These are phyloP conservation scores for Chlorella sp. DNA, from an alignment of 139 green algal species.

Conservation along the genomic window DNA sequence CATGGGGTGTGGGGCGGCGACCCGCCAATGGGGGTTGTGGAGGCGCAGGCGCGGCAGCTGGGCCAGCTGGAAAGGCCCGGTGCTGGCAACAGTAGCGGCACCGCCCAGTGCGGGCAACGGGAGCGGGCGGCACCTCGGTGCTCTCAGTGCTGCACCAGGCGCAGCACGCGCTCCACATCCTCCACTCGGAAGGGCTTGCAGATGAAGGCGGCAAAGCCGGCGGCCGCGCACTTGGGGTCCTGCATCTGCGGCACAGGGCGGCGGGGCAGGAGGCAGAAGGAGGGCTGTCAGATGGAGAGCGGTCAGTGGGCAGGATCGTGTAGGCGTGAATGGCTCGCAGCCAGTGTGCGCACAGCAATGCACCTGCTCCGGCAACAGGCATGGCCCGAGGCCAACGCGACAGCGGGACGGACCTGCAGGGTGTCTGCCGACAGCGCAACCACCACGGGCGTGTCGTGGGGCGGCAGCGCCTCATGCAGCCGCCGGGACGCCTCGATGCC, in stretches of 20 bases:
- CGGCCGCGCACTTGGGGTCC: slow-evolving; percentile 57
- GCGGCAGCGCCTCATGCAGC: slow-evolving; percentile 54
- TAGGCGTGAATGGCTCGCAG: too few relatives aligned
- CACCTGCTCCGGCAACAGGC: too few relatives aligned
- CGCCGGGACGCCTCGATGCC: slow-evolving; percentile 70
- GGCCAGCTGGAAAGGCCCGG: too few relatives aligned
- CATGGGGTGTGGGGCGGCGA: too few relatives aligned
- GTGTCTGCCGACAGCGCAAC: slow-evolving; percentile 78
- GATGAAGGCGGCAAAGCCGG: slow-evolving; percentile 75
- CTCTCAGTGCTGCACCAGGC: slow-evolving; percentile 12
- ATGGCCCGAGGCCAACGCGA: too few relatives aligned
- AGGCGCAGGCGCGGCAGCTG: background rate
- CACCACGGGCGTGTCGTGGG: slow-evolving; percentile 59
- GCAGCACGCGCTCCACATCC: slow-evolving; percentile 71
- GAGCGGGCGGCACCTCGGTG: too few relatives aligned
- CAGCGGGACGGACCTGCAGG: slow-evolving; percentile 30
- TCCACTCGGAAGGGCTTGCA: slow-evolving; percentile 76
- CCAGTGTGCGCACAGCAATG: too few relatives aligned
- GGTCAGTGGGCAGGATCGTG: too few relatives aligned
- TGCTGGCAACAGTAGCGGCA: too few relatives aligned
- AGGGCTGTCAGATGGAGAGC: too few relatives aligned
- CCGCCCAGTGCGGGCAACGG: too few relatives aligned
- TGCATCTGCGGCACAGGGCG: slow-evolving; percentile 11
- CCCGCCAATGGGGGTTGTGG: background rate
- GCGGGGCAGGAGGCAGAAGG: too few relatives aligned